Evolutionary conservation across 345 rosid species (phyloP), one percentile per base, ranked within the genome.

Genomic region (Schrenkiella parvula): DNA sequence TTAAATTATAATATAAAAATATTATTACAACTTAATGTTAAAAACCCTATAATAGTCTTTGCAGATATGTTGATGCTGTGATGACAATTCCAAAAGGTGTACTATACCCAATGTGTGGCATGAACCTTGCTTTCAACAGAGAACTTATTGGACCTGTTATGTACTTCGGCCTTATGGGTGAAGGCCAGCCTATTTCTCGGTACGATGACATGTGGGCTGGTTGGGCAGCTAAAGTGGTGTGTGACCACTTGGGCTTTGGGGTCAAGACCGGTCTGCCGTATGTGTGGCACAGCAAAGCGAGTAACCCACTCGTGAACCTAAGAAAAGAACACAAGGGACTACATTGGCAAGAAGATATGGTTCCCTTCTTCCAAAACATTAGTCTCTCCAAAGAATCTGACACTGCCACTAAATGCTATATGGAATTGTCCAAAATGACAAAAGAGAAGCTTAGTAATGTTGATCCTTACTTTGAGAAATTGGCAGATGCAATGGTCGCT

Each of bases 121-220:
- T 91, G 97, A 91, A 91, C 71, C 81, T 91, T 47, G 89, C 75
- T 66, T 91, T 91, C 80, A 75, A 91, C 75, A 86, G 97, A 39
- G 93, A 91, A 23, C 62, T 89, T 44, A 84, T 90, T 50, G 97
- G 97, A 25, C 88, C 97, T 23, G 97, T 95, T 32, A 88, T 90
- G 92, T 90, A 90, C 80, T 90, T 88, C 38, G 84, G 97, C 19
- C 90, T 90, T 71, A 90, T 90, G 97, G 95, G 97, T 48, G 95
- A 90, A 76, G 92, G 95, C 52, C 97, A 91, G 72, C 97, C 97
- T 35, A 85, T 91, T 68, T 89, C 90, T 1, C 89, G 97, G 34
- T 88, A 91, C 2, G 95, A 91, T 46, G 95, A 91, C 63, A 91
- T 91, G 95, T 91, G 97, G 97, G 97, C 95, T 75, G 95, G 97